Conservation (phyloP, 73 alveolate genomes). For the Paramecium primaurelia region DNA sequence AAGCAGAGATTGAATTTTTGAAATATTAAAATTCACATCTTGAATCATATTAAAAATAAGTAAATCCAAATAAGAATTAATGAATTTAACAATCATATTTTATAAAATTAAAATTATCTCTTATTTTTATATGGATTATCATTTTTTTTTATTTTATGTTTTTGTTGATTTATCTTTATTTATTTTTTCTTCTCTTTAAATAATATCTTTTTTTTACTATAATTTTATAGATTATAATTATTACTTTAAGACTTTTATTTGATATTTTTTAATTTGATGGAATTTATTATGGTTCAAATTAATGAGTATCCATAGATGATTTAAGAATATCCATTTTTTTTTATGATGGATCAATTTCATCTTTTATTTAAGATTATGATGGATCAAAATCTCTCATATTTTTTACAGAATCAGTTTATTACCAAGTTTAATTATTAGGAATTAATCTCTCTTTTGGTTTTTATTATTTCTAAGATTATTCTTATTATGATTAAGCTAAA, state of each 20-base stretch:
- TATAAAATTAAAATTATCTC: background rate
- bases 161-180: background rate
- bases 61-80: background rate
- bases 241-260: slow-evolving; percentile 23
- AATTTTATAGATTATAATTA: background rate
- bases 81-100: background rate
- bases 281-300: background rate
- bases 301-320: slow-evolving; percentile 18
- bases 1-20: slow-evolving; percentile 34
- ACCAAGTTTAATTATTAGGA: slow-evolving; percentile 42
- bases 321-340: slow-evolving; percentile 17
- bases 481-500: background rate
- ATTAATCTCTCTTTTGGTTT: slow-evolving; percentile 41
- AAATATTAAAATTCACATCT: slow-evolving; percentile 9
- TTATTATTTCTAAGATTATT: background rate
- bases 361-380: background rate
- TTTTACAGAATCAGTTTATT: slow-evolving; percentile 1
- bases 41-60: slow-evolving; percentile 15
- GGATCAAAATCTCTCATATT: slow-evolving; percentile 33
- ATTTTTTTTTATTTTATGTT: background rate
- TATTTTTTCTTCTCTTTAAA: background rate
- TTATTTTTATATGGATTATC: background rate
- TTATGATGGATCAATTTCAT: background rate
- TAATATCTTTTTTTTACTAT: background rate
- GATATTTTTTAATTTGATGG: slow-evolving; percentile 24